Percentiles rank a stretch among this genome's conserved stretches.
phyloP scores from a whole-genome alignment of 257 asterid species.

The Penstemon barbatus region DNA sequence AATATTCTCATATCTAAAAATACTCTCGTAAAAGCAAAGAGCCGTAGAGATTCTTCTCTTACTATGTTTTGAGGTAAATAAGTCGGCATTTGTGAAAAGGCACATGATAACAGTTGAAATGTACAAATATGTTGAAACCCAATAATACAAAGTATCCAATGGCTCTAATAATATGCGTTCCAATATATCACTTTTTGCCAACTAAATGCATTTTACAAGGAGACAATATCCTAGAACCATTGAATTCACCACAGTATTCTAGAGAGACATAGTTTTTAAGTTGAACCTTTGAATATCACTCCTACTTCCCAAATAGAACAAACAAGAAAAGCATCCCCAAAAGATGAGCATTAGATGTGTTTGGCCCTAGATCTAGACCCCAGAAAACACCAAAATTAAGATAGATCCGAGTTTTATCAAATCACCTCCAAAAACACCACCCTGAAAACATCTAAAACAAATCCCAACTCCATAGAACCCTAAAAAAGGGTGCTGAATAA shows the following conservation, averaged over 20 bases:
- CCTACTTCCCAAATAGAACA: constrained; percentile 45
- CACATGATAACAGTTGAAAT: not conserved
- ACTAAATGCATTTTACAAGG: constrained; percentile 33
- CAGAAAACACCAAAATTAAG: constrained; percentile 18
- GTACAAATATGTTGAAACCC: constrained; percentile 13
- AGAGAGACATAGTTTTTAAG: constrained; percentile 40
- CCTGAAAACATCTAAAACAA: not conserved
- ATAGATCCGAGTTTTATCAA: not conserved
- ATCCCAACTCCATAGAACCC: not conserved
- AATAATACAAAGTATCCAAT: constrained; percentile 30
- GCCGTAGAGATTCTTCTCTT: not conserved
- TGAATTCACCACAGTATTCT: constrained; percentile 34
- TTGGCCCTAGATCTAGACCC: constrained; percentile 36
- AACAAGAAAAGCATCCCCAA: constrained; percentile 50
- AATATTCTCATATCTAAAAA: too few species aligned
- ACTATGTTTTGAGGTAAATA: not conserved
- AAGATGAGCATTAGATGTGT: constrained; percentile 39
- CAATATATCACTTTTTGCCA: constrained; percentile 39
- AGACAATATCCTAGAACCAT: constrained; percentile 54
- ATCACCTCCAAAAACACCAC: constrained; percentile 9
- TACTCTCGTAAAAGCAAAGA: too few species aligned
- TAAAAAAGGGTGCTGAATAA: not conserved
- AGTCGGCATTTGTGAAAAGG: not conserved
- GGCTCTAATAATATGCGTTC: constrained; percentile 27
- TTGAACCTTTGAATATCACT: constrained; percentile 28